These are phyloP conservation scores for Wickerhamiella kurtzmanii DNA, from an alignment of 805 yeast species.

Conservation along the genomic window DNA sequence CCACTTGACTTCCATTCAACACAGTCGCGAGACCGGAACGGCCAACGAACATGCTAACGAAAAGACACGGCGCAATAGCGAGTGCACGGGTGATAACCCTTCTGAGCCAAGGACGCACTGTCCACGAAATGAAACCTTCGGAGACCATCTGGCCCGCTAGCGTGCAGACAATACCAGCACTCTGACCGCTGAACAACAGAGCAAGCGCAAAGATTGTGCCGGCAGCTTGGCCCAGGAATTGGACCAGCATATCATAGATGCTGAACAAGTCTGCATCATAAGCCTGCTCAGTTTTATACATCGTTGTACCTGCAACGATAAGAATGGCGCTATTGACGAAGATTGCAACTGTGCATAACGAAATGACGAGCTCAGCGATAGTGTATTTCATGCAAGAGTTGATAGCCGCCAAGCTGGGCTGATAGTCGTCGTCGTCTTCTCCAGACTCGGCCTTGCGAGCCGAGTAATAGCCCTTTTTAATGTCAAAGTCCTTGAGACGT, in stretches of 20 bases:
- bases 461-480: conserved; percentile 31
- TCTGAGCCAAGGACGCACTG: conserved; percentile 68
- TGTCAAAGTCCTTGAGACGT: conserved; percentile 61
- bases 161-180: conserved; percentile 90
- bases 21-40: conserved; percentile 63
- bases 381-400: conserved; percentile 67
- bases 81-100: conserved; percentile 68
- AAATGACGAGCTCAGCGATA: conserved; percentile 67
- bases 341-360: conserved; percentile 77
- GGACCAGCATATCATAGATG: conserved; percentile 55
- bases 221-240: conserved; percentile 69
- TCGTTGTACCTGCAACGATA: conserved; percentile 82
- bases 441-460: conserved; percentile 10
- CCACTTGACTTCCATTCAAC: conserved; percentile 72
- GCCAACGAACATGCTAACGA: conserved; percentile 61
- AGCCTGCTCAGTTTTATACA: conserved; percentile 47
- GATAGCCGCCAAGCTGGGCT: conserved; percentile 72
- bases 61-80: conserved; percentile 73
- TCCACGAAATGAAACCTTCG: conserved; percentile 76
- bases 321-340: conserved; percentile 84
- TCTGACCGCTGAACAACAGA: conserved; percentile 78
- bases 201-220: conserved; percentile 85
- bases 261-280: conserved; percentile 73
- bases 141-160: conserved; percentile 88
- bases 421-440: conserved; percentile 26